Evolutionary conservation across 495 filamentous ascomycete genomes (phyloP).

Genomic region (Opeltia flavorubescens): DNA sequence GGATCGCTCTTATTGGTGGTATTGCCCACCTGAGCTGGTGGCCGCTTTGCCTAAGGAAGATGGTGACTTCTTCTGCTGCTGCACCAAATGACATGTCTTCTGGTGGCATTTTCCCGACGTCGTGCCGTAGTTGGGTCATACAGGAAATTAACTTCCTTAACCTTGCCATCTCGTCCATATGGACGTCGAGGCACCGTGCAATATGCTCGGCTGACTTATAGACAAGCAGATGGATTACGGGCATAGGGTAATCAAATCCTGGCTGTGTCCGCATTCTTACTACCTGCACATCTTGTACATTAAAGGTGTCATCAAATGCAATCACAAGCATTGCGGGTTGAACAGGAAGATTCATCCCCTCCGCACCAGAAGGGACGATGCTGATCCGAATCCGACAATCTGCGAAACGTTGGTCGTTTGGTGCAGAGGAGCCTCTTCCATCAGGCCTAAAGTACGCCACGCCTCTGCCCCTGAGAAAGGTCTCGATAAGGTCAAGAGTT

Average conservation of each 20-base stretch:
- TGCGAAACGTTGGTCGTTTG: slow-evolving; percentile 18
- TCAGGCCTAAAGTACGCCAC: slow-evolving; percentile 31
- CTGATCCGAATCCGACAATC: slow-evolving; percentile 28
- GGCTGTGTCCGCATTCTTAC: slow-evolving; percentile 29
- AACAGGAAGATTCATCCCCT: slow-evolving; percentile 24
- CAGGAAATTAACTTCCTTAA: slow-evolving; percentile 27
- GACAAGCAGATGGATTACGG: slow-evolving; percentile 38
- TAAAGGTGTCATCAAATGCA: slow-evolving; percentile 36
- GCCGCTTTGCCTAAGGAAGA: slow-evolving; percentile 23
- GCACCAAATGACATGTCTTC: slow-evolving; percentile 31
- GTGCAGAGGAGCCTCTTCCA: slow-evolving; percentile 21
- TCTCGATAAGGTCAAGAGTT: slow-evolving; percentile 35
- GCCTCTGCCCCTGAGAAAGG: slow-evolving; percentile 35
- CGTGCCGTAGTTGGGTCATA: slow-evolving; percentile 25
- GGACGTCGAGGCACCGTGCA: slow-evolving; percentile 31
- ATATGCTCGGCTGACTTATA: slow-evolving; percentile 44
- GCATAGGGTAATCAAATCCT: slow-evolving; percentile 27
- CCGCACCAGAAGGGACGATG: slow-evolving; percentile 29
- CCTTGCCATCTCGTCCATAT: slow-evolving; percentile 24
- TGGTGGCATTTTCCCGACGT: slow-evolving; percentile 34
- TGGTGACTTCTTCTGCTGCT: slow-evolving; percentile 31
- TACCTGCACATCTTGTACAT: slow-evolving; percentile 25
- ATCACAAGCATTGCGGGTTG: slow-evolving; percentile 35
- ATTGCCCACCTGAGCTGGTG: slow-evolving; percentile 28
- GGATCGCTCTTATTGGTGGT: slow-evolving; percentile 28